These are phyloP conservation scores for Shiraia bambusicola DNA, from an alignment of 2,329 filamentous ascomycete species.

Conservation along the genomic window DNA sequence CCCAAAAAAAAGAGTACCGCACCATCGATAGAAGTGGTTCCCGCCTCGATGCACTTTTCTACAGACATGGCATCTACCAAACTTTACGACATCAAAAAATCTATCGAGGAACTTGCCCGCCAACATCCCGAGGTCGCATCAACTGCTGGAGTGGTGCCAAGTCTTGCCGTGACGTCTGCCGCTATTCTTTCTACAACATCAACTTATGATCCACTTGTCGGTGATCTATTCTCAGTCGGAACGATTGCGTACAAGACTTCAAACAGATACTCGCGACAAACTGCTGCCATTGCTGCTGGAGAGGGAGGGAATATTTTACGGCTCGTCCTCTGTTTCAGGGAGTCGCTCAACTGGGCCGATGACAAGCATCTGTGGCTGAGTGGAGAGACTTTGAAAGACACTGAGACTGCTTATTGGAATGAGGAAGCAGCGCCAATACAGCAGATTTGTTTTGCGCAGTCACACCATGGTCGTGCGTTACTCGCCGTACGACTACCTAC, in stretches of 20 bases:
- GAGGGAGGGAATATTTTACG: constrained; percentile 60
- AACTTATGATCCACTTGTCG: constrained; percentile 45
- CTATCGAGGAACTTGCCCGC: constrained; percentile 18
- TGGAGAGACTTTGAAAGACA: constrained; percentile 45
- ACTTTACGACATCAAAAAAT: constrained; percentile 5
- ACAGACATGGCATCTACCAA: not conserved
- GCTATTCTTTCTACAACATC: constrained; percentile 32
- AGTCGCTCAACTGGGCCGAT: constrained; percentile 58
- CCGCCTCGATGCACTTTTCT: constrained; percentile 15
- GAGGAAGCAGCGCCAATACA: constrained; percentile 56
- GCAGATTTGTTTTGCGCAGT: constrained; percentile 56
- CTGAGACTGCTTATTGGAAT: constrained; percentile 58
- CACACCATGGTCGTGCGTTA: constrained; percentile 46
- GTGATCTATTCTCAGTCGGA: constrained; percentile 58
- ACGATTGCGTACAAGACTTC: constrained; percentile 51
- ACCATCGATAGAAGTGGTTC: constrained; percentile 13
- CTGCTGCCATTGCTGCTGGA: constrained; percentile 50
- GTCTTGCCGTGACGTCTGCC: constrained; percentile 27
- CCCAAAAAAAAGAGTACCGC: constrained; percentile 18
- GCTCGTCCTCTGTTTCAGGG: constrained; percentile 53
- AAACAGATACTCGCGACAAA: constrained; percentile 25
- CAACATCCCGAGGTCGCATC: constrained; percentile 28
- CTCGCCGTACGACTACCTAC: constrained; percentile 54
- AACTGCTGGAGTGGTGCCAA: constrained; percentile 22
- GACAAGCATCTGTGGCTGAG: constrained; percentile 51